Conservation (phyloP, 2,329 filamentous ascomycete genomes). For the Fusarium liriodendri region DNA sequence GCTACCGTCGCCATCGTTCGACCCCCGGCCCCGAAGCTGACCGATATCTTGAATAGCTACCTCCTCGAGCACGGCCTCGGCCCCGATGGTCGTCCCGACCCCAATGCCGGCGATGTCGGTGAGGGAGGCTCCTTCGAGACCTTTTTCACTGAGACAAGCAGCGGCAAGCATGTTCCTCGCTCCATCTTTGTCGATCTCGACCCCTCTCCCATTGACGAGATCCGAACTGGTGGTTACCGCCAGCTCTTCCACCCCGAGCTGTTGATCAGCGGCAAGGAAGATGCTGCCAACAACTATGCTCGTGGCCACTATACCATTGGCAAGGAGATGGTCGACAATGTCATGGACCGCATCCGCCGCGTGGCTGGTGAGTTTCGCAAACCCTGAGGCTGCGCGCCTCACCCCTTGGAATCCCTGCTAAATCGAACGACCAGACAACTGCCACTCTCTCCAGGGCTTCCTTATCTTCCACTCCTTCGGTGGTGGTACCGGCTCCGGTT, state of each 20-base stretch:
- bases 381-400: background rate
- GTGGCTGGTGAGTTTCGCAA: slow-evolving; percentile 67
- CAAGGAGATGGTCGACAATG: slow-evolving; percentile 79
- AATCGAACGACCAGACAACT: slow-evolving; percentile 67
- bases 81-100: slow-evolving; percentile 72
- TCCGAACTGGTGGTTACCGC: slow-evolving; percentile 75
- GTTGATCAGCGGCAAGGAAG: slow-evolving; percentile 79
- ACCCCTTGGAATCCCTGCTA: slow-evolving; percentile 21
- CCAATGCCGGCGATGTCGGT: slow-evolving; percentile 67
- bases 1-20: slow-evolving; percentile 8
- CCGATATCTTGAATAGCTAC: slow-evolving; percentile 61
- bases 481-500: slow-evolving; percentile 78
- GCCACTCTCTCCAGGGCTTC: slow-evolving; percentile 78
- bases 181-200: slow-evolving; percentile 80
- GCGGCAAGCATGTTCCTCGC: slow-evolving; percentile 77
- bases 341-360: slow-evolving; percentile 77
- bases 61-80: slow-evolving; percentile 79
- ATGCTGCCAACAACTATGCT: slow-evolving; percentile 82
- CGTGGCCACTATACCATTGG: slow-evolving; percentile 82
- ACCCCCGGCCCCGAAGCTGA: slow-evolving; percentile 33
- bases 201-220: slow-evolving; percentile 79
- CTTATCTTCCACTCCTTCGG: slow-evolving; percentile 81
- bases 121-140: slow-evolving; percentile 76
- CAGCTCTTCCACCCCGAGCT: slow-evolving; percentile 79
- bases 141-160: slow-evolving; percentile 79